Base-by-base conservation (phyloP, 2,329 filamentous ascomycete species). In the Aspergillus oerlinghausenensis region DNA sequence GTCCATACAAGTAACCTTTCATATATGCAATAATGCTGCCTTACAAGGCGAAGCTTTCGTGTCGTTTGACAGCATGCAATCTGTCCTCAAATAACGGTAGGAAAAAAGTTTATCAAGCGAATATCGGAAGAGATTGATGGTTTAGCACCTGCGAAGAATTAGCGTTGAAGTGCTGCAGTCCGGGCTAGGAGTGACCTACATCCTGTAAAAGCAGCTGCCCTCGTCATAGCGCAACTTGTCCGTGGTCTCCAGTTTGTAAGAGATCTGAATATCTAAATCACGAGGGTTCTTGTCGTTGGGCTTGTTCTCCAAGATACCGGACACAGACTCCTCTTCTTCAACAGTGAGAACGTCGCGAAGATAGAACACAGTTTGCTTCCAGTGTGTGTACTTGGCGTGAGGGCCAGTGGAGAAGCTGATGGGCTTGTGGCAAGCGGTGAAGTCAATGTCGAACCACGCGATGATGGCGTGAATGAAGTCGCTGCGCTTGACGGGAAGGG, bases 291-390 rank as follows among this genome's bases (percentile, higher is more conserved):
- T 92, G 62, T 88, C 83, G 73, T 96, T 99, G 53, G 94, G 94
- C 77, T 87, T 88, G 79, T 93, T 95, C 62, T 85, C 82, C 43
- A 99, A 79, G 32, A 82, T 80, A 68, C 90, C 90, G 58, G 80
- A 77, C 58, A 99, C 82, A 68, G 84, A 82, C 80, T 99, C 94
- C 56, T 88, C 91, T 70, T 90, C 83, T 75, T 96, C 88, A 40
- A 96, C 92, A 19, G 92, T 97, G 63, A 99, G 80, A 35, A 96
- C 90, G 66, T 99, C 92, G 70, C 89, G 86, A 62, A 99, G 82
- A 79, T 99, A 99, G 80, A 99, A 97, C 61, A 99, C 94, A 11
- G 94, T 99, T 82, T 99, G 94, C 81, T 99, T 99, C 94, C 94
- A 99, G 83, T 99, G 94, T 19, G 94, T 99, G 80, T 97, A 97